Percentiles rank a stretch among this genome's conserved stretches.
phyloP scores from a whole-genome alignment of 139 green algal species.

The Chlorella vulgaris region DNA sequence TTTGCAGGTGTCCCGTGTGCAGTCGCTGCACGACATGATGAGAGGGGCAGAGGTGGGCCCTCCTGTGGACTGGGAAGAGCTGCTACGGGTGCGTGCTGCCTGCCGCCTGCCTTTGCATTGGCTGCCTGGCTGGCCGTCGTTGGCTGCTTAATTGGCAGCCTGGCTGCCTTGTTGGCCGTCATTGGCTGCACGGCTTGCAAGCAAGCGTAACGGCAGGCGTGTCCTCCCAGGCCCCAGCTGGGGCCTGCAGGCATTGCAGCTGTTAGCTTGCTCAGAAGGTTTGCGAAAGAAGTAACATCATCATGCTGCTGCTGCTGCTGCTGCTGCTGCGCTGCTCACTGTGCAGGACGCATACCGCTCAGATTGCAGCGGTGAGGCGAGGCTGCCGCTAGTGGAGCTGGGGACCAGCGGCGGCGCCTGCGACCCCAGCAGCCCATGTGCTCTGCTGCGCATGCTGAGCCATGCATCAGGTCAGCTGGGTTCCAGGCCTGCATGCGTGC shows the following conservation, averaged over 20 bases:
- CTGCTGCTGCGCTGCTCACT: background rate
- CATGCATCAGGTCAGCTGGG: background rate
- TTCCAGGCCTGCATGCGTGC: background rate
- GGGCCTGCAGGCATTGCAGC: no score
- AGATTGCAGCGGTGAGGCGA: background rate
- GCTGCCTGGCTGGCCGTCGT: background rate
- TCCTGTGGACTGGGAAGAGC: conserved; percentile 16
- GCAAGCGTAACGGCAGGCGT: no score
- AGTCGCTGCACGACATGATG: background rate
- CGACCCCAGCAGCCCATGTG: background rate
- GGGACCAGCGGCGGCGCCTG: background rate
- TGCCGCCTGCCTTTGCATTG: background rate
- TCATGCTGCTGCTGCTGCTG: background rate
- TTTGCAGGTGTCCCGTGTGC: background rate
- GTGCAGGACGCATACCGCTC: background rate
- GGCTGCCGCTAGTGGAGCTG: background rate
- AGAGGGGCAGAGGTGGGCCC: background rate
- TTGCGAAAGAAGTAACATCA: no score
- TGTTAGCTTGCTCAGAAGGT: no score
- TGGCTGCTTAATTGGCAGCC: background rate
- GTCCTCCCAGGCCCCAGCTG: no score
- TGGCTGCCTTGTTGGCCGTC: background rate
- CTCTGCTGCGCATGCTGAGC: background rate
- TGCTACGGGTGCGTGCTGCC: conserved; percentile 26
- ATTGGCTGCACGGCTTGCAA: background rate